A percentile compares a stretch with the other conserved stretches of the same genome.
Conservation (phyloP, 306 rosid genomes). For the Urtica urens region DNA sequence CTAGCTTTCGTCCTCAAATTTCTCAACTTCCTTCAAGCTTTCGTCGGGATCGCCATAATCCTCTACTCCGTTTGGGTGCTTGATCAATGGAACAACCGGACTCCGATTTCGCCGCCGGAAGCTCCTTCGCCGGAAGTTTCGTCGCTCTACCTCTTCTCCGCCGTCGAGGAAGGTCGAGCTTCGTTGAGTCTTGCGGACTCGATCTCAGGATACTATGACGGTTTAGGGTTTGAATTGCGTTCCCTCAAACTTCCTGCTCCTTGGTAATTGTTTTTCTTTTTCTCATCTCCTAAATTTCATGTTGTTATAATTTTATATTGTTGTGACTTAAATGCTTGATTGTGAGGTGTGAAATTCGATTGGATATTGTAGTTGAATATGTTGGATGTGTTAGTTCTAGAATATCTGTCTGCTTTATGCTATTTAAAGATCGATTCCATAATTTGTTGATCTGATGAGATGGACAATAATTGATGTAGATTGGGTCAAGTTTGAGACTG, state of each 20-base stretch:
- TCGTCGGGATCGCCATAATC: slow-evolving; percentile 59
- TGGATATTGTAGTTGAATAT: slow-evolving; percentile 3
- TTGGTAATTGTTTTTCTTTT: slow-evolving; percentile 32
- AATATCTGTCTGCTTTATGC: background rate
- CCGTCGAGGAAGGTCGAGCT: slow-evolving; percentile 6
- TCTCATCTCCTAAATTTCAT: background rate
- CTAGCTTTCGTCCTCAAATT: slow-evolving; percentile 63
- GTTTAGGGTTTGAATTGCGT: slow-evolving; percentile 20
- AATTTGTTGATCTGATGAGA: background rate
- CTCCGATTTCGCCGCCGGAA: slow-evolving; percentile 38
- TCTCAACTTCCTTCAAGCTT: slow-evolving; percentile 76
- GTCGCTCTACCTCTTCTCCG: slow-evolving; percentile 9
- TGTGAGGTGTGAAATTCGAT: background rate
- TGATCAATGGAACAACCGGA: slow-evolving; percentile 54
- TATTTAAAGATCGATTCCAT: background rate
- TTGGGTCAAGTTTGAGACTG: slow-evolving; percentile 1
- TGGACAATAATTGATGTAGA: background rate
- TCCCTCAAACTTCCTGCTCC: slow-evolving; percentile 63
- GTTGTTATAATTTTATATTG: background rate
- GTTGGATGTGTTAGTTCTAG: background rate
- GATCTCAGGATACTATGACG: slow-evolving; percentile 25
- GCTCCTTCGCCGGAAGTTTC: slow-evolving; percentile 33
- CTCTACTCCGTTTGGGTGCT: slow-evolving; percentile 81
- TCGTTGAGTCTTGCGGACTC: slow-evolving; percentile 20
- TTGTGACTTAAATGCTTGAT: background rate